These are phyloP conservation scores for Rubroshorea leprosula DNA, from an alignment of 345 rosid genomes.

Conservation along the genomic window DNA sequence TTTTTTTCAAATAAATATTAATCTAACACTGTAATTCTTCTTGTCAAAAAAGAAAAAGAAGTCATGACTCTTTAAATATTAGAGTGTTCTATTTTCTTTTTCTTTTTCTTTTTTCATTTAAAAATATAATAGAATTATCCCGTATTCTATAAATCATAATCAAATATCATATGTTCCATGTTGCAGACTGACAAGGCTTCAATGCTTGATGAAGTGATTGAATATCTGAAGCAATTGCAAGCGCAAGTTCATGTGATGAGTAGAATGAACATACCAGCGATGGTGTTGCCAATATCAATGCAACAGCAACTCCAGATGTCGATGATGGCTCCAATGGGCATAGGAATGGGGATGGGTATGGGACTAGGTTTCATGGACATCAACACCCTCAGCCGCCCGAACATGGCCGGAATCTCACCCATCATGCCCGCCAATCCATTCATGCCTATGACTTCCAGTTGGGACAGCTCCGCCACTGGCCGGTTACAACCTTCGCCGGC, in stretches of 20 bases:
- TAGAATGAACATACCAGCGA: slow-evolving; percentile 63
- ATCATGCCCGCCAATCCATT: slow-evolving; percentile 52
- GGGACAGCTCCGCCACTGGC: slow-evolving; percentile 53
- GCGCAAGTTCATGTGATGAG: slow-evolving; percentile 79
- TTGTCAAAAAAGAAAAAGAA: too few species aligned
- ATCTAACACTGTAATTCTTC: too few species aligned
- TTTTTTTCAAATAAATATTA: too few species aligned
- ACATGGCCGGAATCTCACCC: slow-evolving; percentile 31
- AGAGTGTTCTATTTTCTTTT: too few species aligned
- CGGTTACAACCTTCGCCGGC: slow-evolving; percentile 32
- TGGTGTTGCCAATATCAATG: slow-evolving; percentile 82
- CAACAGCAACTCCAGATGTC: slow-evolving; percentile 86
- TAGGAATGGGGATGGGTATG: slow-evolving; percentile 46
- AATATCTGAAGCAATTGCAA: slow-evolving; percentile 84
- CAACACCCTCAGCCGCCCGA: slow-evolving; percentile 46
- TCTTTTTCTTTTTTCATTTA: background rate
- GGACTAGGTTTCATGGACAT: slow-evolving; percentile 67
- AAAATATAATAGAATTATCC: background rate
- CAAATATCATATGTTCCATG: too few species aligned
- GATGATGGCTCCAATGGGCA: slow-evolving; percentile 65
- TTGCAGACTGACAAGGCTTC: slow-evolving; percentile 94
- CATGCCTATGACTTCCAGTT: slow-evolving; percentile 51
- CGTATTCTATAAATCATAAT: too few species aligned
- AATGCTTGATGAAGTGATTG: slow-evolving; percentile 95
- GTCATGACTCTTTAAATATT: too few species aligned